Evolutionary conservation across 805 yeast species (phyloP), one percentile per base, ranked within the genome.

Genomic region (Kodamaea restingae): DNA sequence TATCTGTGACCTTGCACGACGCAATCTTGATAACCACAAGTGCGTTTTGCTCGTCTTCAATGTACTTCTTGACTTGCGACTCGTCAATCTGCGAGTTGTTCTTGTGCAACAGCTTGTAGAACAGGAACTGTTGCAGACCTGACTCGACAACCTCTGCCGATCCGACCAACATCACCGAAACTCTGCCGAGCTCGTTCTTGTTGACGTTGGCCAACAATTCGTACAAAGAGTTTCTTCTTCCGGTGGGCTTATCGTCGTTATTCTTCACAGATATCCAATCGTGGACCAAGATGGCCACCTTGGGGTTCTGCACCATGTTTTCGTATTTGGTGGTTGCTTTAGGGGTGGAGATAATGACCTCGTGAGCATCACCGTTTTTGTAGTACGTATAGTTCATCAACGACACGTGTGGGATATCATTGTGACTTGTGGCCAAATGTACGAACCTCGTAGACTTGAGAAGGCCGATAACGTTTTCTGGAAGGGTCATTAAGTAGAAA

Each of bases 341-440:
- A 1, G 81, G 80, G 1, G 95, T 80, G 2, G 95, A 79, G 41
- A 90, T 67, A 12, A 91, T 76, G 35, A 88, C 76, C 25, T 39
- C 38, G 32, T 39, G 35, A 15, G 53, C 57, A 28, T 68, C 69
- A 9, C 58, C 61, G 17, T 59, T 61, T 33, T 61, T 61, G 40
- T 65, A 68, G 56, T 80, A 86, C 3, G 90, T 80, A 61, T 86
- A 91, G 62, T 87, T 91, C 98, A 91, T 91, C 46, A 91, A 70
- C 14, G 93, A 77, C 3, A 88, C 95, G 44, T 90, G 93, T 4
- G 98, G 98, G 32, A 78, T 60, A 50, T 82, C 71, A 32, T 85
- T 73, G 37, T 70, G 66, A 43, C 88, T 76, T 2, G 98, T 91
- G 2, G 91, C 97, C 34, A 90, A 69, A 58, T 90, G 97, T 28